phyloP scores from a whole-genome alignment of 306 rosid genomes.

The Medicago arabica region DNA sequence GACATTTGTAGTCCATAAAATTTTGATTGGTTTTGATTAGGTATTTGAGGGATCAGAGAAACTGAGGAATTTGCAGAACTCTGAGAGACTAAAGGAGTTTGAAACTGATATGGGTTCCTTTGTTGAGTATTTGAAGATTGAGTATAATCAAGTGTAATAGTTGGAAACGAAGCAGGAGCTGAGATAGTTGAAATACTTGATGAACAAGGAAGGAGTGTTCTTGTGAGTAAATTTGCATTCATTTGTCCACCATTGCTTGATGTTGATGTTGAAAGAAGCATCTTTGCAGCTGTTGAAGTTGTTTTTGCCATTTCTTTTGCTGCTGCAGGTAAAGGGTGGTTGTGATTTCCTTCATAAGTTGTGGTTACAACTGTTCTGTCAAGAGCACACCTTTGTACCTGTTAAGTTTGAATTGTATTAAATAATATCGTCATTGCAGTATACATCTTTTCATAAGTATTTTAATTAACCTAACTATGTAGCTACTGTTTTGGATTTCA shows the following conservation, averaged over 20 bases:
- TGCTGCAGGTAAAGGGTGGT: conserved; percentile 82
- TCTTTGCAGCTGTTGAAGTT: conserved; percentile 76
- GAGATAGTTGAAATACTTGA: conserved; percentile 87
- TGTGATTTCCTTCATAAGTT: conserved; percentile 90
- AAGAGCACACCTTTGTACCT: conserved; percentile 94
- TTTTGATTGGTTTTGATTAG: conserved; percentile 70
- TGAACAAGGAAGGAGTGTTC: conserved; percentile 66
- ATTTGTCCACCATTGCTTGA: conserved; percentile 65
- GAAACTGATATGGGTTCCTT: conserved; percentile 51
- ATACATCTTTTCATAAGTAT: too few relatives aligned
- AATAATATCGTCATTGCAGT: background rate
- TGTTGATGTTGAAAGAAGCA: conserved; percentile 83
- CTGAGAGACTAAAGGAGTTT: conserved; percentile 14
- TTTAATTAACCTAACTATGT: too few relatives aligned
- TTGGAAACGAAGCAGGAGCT: conserved; percentile 89
- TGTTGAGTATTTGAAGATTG: conserved; percentile 63
- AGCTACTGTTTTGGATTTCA: too few relatives aligned
- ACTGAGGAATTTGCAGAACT: background rate
- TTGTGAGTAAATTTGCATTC: conserved; percentile 63
- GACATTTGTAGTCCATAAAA: conserved; percentile 79
- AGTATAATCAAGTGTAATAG: conserved; percentile 84
- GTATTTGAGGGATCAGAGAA: background rate
- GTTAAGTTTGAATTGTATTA: background rate
- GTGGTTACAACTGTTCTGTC: conserved; percentile 71
- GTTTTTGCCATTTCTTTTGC: conserved; percentile 89